Percentiles rank a stretch among this genome's conserved stretches.
phyloP scores from a whole-genome alignment of 192 early-diverging fungal species.

The Dissophora ornata region DNA sequence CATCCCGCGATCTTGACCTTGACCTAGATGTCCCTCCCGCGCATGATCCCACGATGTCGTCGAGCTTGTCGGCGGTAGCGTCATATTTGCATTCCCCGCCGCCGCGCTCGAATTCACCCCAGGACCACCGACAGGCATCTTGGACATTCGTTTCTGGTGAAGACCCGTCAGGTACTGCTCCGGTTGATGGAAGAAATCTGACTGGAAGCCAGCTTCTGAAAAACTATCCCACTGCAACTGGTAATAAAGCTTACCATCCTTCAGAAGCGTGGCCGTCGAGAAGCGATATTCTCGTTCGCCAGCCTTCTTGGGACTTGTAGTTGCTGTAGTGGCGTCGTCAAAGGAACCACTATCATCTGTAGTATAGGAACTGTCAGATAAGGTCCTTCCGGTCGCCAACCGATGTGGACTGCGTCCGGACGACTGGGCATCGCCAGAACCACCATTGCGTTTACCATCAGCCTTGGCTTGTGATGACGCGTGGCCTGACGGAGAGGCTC shows the following conservation, averaged over 20 bases:
- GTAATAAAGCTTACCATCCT: slow-evolving; percentile 59
- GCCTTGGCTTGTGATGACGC: slow-evolving; percentile 21
- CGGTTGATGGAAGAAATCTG: slow-evolving; percentile 48
- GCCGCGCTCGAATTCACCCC: slow-evolving; percentile 15
- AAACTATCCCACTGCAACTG: slow-evolving; percentile 53
- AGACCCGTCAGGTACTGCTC: slow-evolving; percentile 54
- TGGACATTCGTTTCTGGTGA: slow-evolving; percentile 52
- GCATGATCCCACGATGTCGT: slow-evolving; percentile 24
- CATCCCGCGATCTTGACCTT: slow-evolving; percentile 14
- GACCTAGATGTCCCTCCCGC: slow-evolving; percentile 21
- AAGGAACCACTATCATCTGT: slow-evolving; percentile 42
- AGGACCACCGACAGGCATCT: slow-evolving; percentile 16
- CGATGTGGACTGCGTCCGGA: slow-evolving; percentile 20
- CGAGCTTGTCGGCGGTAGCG: slow-evolving; percentile 7
- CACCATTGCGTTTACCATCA: slow-evolving; percentile 44
- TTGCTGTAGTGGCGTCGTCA: background rate
- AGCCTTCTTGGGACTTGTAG: slow-evolving; percentile 32
- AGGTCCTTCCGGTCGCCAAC: slow-evolving; percentile 10
- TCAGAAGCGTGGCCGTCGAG: slow-evolving; percentile 53
- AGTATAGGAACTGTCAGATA: slow-evolving; percentile 51
- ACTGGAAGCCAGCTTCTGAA: slow-evolving; percentile 31
- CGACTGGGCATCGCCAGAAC: background rate
- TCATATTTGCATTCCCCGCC: background rate
- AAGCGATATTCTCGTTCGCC: slow-evolving; percentile 50
- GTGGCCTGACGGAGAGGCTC: slow-evolving; percentile 8